phyloP scores from a whole-genome alignment of 495 filamentous ascomycete genomes.

The Margaritispora aquatica region DNA sequence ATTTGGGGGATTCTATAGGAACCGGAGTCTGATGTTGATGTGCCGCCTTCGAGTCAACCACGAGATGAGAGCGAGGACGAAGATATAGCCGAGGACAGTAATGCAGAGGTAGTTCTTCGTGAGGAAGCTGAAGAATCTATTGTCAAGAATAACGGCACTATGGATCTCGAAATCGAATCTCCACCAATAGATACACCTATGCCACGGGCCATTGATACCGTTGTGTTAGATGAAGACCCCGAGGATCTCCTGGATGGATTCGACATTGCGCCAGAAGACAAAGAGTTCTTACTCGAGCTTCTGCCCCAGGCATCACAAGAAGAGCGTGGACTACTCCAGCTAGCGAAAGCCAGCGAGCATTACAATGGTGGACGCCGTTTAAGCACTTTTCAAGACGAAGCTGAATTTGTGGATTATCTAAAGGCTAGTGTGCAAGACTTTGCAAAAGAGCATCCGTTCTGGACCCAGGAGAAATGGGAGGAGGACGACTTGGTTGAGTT shows the following conservation, averaged over 20 bases:
- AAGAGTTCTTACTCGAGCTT: conserved; percentile 4
- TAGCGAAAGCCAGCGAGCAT: background rate
- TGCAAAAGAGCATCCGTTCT: conserved; percentile 6
- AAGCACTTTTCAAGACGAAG: background rate
- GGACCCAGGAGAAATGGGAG: background rate
- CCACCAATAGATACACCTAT: background rate
- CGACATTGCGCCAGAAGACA: conserved; percentile 3
- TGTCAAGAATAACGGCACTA: background rate
- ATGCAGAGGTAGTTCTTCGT: background rate
- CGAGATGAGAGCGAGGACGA: conserved; percentile 1
- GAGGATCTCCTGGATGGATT: conserved; percentile 9
- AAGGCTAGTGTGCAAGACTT: conserved; percentile 1
- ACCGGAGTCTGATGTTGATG: background rate
- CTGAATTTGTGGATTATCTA: background rate
- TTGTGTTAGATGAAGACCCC: background rate
- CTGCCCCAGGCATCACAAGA: conserved; percentile 1
- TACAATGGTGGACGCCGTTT: background rate
- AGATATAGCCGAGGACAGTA: conserved; percentile 3
- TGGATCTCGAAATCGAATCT: background rate
- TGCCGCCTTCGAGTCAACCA: conserved; percentile 16
- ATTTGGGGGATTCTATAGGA: background rate
- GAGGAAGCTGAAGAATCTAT: background rate
- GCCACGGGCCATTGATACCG: background rate
- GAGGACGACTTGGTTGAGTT: conserved; percentile 11
- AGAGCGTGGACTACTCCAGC: conserved; percentile 1